Percentiles rank a stretch among this genome's conserved stretches.
phyloP scores from a whole-genome alignment of 2,329 filamentous ascomycete genomes.

The Herpotrichia juniperi region DNA sequence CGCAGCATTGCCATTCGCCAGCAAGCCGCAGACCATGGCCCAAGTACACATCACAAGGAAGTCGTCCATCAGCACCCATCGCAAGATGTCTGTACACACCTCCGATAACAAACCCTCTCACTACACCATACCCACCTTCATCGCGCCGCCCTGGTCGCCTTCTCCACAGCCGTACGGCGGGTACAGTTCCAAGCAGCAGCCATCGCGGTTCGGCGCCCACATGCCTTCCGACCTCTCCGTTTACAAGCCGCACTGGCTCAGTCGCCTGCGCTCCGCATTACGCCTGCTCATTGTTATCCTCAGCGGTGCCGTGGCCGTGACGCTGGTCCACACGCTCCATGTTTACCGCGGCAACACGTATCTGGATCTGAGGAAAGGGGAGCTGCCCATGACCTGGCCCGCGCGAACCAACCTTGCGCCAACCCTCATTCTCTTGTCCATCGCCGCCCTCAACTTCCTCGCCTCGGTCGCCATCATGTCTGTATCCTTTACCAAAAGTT shows the following conservation, averaged over 20 bases:
- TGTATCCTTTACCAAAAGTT: conserved; percentile 39
- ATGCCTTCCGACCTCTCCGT: conserved; percentile 38
- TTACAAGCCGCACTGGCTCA: conserved; percentile 41
- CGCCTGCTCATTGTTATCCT: conserved; percentile 45
- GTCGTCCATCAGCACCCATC: conserved; percentile 1
- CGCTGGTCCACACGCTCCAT: conserved; percentile 43
- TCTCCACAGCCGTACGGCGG: neutral
- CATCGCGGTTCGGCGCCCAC: conserved; percentile 27
- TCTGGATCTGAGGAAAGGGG: conserved; percentile 43
- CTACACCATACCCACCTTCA: neutral
- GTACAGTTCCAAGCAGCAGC: conserved; percentile 4
- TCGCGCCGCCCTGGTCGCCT: neutral
- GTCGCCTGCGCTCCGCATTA: conserved; percentile 41
- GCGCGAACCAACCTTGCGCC: conserved; percentile 43
- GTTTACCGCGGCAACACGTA: conserved; percentile 43
- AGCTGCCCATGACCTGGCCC: conserved; percentile 47
- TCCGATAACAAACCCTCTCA: neutral
- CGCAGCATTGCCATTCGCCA: neutral
- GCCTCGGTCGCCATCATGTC: conserved; percentile 39
- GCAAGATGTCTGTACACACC: neutral
- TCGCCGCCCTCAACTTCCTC: conserved; percentile 42
- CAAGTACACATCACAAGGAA: neutral
- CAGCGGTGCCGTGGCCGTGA: conserved; percentile 42
- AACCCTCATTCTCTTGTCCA: conserved; percentile 40
- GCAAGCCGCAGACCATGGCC: neutral